Percentiles rank a stretch among this genome's conserved stretches.
phyloP scores from a whole-genome alignment of 208 protist species.

The Endotrypanum monterogeii region DNA sequence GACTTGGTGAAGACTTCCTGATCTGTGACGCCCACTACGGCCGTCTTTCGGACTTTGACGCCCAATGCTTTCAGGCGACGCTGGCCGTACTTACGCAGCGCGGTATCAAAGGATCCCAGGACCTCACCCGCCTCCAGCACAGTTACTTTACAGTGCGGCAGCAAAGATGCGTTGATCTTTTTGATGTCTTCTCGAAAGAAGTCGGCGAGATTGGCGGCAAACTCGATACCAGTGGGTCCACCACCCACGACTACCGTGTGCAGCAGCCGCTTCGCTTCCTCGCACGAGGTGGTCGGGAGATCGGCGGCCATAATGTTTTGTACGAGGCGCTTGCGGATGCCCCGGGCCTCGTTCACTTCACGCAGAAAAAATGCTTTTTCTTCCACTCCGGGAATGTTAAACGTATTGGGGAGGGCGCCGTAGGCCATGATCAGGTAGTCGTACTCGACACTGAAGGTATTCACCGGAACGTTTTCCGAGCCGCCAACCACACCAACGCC shows the following conservation, averaged over 20 bases:
- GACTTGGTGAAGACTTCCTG: constrained; percentile 73
- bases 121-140: constrained; percentile 91
- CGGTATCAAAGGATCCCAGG: constrained; percentile 85
- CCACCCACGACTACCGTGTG: constrained; percentile 92
- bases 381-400: constrained; percentile 91
- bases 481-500: constrained; percentile 70
- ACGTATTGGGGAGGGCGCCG: constrained; percentile 90
- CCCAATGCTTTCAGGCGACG: constrained; percentile 65
- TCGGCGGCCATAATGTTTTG: constrained; percentile 93
- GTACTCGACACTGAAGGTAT: constrained; percentile 87
- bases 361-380: constrained; percentile 91
- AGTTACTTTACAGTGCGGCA: constrained; percentile 80
- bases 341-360: constrained; percentile 86
- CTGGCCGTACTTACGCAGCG: constrained; percentile 80
- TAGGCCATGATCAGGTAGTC: constrained; percentile 93
- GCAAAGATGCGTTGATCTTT: constrained; percentile 67
- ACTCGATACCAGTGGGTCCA: constrained; percentile 91
- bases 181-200: constrained; percentile 89
- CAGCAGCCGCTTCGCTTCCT: constrained; percentile 83
- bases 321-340: constrained; percentile 89
- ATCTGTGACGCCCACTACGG: constrained; percentile 75
- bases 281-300: constrained; percentile 71
- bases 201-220: constrained; percentile 86
- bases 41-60: constrained; percentile 67
- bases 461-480: constrained; percentile 60